Evolutionary conservation across 2,329 filamentous ascomycete species (phyloP), one percentile per base, ranked within the genome.

Genomic region (Trichoderma koningiopsis): DNA sequence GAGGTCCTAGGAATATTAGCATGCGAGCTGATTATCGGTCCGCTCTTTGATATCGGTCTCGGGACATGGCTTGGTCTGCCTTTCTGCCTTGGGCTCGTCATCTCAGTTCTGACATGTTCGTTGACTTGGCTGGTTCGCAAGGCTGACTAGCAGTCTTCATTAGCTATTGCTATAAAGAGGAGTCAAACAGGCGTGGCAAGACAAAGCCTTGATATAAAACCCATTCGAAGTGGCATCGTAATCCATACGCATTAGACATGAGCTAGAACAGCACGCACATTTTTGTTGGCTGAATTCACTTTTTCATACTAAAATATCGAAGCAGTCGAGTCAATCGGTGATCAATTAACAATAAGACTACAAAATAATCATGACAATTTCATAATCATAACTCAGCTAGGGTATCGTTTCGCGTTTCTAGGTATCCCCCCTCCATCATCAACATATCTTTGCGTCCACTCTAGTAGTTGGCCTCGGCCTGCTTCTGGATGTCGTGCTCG

Each of bases 401-500:
- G 68, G 68, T 68, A 70, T 70, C 68, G 55, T 66, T 64, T 33
- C 24, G 47, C 55, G 14, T 47, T 55, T 43, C 52, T 53, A 43
- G 53, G 6, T 29, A 29, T 19, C 31, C 49, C 49, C 19, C n/a
- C 24, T 31, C 24, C 3, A 29, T 29, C 55, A 43, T 24, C 40
- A 22, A 31, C 56, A 40, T n/a, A 70, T 14, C 52, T 27, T 56
- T 56, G 49, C 56, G 49, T 24, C 35, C 35, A 22, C 27, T 37
- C 57, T 60, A 68, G 29, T 70, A 70, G 57, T 77, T 76, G 55
- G 84, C 83, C 72, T 88, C 85, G 0, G 83, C 87, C 84, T 92
- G 84, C 87, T 93, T 94, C 80, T 91, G 82, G 68, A 97, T 85
- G 76, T 97, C 93, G 47, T 86, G 82, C 86, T 97, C 94, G 1